Conservation (phyloP, 768 basidiomycete genomes). For the Wakefieldia striispora region DNA sequence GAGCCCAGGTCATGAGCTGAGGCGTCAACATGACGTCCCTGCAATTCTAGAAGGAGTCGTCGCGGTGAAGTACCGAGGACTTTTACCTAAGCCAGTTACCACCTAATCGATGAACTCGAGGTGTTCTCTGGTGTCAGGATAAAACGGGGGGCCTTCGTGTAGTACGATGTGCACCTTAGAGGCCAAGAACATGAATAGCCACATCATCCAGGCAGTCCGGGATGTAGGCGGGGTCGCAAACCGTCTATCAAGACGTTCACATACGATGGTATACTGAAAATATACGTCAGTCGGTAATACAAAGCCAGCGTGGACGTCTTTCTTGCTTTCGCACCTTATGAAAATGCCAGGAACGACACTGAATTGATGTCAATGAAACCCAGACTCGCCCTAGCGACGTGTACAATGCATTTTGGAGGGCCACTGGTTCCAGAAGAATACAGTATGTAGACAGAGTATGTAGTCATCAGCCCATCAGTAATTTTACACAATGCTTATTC, state of each 20-base stretch:
- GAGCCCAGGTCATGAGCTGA: conserved; percentile 65
- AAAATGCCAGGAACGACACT: not conserved
- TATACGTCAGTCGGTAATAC: conserved; percentile 53
- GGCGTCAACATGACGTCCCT: conserved; percentile 59
- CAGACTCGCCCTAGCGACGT: conserved; percentile 62
- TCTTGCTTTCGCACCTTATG: conserved; percentile 69
- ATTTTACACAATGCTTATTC: too few species aligned
- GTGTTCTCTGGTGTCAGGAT: conserved; percentile 52
- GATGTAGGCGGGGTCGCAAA: not conserved
- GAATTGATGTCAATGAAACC: not conserved
- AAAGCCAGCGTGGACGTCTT: conserved; percentile 48
- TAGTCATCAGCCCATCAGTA: too few species aligned
- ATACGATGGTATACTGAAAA: conserved; percentile 73
- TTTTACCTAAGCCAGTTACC: too few species aligned
- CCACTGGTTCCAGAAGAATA: conserved; percentile 90
- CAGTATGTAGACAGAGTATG: conserved; percentile 80
- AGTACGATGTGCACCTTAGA: conserved; percentile 54
- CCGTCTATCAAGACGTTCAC: conserved; percentile 10
- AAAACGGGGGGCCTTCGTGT: conserved; percentile 71
- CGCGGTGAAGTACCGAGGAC: conserved; percentile 57
- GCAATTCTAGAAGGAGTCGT: conserved; percentile 62
- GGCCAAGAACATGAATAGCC: conserved; percentile 62
- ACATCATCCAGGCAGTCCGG: conserved; percentile 84
- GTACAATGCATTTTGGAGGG: conserved; percentile 82
- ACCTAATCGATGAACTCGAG: conserved; percentile 57